Evolutionary conservation across 73 alveolate species (phyloP), one percentile per base, ranked within the genome.

Genomic region (Effrenium voratum): DNA sequence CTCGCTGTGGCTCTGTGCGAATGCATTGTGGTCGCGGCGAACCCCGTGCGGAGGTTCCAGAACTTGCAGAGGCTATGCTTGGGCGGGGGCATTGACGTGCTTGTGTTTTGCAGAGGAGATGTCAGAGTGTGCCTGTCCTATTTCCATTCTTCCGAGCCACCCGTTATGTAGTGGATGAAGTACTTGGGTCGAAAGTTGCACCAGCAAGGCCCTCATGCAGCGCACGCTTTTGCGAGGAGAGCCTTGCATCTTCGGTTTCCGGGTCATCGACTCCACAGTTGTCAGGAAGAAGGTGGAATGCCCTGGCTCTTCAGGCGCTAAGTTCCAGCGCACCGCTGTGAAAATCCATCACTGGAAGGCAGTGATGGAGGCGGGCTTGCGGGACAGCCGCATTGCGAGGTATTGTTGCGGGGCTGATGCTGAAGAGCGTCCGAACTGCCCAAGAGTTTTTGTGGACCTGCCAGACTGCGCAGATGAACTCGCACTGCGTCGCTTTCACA

Each of bases 191-290:
- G n/a, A n/a, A n/a, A n/a, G n/a, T n/a, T n/a, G n/a, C n/a, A n/a
- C 49, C 8, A 26, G 46, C 50, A 32, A 76, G 87, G 87, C 40
- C 40, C 38, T 76, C 57, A 76, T 76, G 87, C 22, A 13, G 40
- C 38, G 41, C 41, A 76, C 87, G 12, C 10, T 76, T 38, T 19
- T 76, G 87, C 87, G 87, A 6, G 87, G 87, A 4, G 87, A 76
- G 87, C 52, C 84, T 32, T 6, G 28, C 84, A 73, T 73, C 46
- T 73, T 36, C 32, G 84, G 84, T 3, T 41, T 32, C 87, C 38
- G 41, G 60, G 87, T 76, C 43, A 26, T 76, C 24, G 87, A 76
- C 87, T 40, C 41, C 63, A 28, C 26, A 10, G 6, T 36, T 36
- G 2, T 19, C 38, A 40, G 36, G 40, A 40, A 43, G 87, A 76